Evolutionary conservation across 2,329 filamentous ascomycete genomes (phyloP).

Genomic region (Fonsecaea erecta): DNA sequence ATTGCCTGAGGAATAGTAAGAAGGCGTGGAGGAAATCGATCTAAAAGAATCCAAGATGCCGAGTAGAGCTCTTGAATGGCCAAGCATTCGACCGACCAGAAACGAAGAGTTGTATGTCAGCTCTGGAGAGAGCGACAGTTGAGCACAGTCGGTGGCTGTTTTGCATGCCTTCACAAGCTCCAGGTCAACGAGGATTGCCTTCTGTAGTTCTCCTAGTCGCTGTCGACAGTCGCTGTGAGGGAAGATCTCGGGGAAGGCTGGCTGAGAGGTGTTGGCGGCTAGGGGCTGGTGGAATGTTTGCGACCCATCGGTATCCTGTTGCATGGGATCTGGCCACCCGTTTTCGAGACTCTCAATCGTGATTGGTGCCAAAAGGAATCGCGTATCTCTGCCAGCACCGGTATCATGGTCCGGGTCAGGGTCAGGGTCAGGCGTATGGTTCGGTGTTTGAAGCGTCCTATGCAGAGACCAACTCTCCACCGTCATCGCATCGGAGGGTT

Average conservation of each 20-base stretch:
- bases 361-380: neutral
- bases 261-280: neutral
- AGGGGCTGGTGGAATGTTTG: neutral
- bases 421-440: neutral
- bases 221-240: neutral
- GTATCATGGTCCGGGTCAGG: neutral
- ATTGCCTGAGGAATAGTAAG: neutral
- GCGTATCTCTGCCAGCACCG: neutral
- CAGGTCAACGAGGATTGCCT: constrained; percentile 8
- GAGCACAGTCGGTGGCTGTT: constrained; percentile 10
- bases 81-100: constrained; percentile 20
- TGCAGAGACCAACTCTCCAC: neutral
- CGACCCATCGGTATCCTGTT: neutral
- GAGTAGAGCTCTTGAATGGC: constrained; percentile 13
- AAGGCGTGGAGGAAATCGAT: neutral
- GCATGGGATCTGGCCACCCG: neutral
- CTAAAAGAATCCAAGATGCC: constrained; percentile 15
- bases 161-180: constrained; percentile 21
- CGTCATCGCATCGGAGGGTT: neutral
- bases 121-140: constrained; percentile 5
- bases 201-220: constrained; percentile 19
- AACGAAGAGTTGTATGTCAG: constrained; percentile 10
- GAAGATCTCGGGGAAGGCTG: neutral
- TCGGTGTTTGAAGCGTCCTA: neutral
- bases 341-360: neutral